Evolutionary conservation across 2,329 filamentous ascomycete genomes (phyloP), one percentile per base, ranked within the genome.

Genomic region (Pseudogymnoascus sp.): DNA sequence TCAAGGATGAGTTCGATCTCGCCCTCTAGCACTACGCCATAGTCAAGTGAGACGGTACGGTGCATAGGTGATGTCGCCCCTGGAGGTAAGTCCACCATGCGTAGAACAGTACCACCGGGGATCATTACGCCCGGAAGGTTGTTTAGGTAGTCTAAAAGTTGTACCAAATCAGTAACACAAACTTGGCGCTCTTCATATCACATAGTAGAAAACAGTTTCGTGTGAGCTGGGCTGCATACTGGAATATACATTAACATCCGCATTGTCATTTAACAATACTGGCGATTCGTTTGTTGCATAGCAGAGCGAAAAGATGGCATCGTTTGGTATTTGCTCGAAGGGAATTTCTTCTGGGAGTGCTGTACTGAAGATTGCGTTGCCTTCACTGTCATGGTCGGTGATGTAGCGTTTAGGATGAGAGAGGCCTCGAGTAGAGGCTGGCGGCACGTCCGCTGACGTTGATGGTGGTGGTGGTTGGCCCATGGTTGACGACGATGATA

Each of bases 11-110:
- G 52, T 35, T 69, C 67, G 2, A 70, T 65, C 21, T 65, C 61
- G 12, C 68, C 69, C 26, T 68, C 67, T n/a, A 71, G 16, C 3
- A 70, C 69, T 39, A 70, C 65, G 0, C 69, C 67, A 60, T 69
- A 71, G 61, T 71, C 69, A 6, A 71, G 39, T 8, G 58, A 64
- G 2, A 67, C 61, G 3, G 69, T 71, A 10, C 69, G 60, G 41
- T 71, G 69, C 68, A 70, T 71, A 0, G 67, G 67, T 6, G 61
- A 64, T n/a, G 43, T 49, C 6, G 62, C 61, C 6, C 65, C 66
- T 2, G 69, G 69, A 4, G 45, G 59, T 52, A 71, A 66, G 45
- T 71, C 69, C 26, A 69, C 69, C 8, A 63, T 12, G 31, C 69
- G 60, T 2, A 69, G 31, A 2, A 69, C 66, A 11, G 65, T 66